Evolutionary conservation across 1,284 basidiomycete species (phyloP).

Genomic region (Puccinia polysora): DNA sequence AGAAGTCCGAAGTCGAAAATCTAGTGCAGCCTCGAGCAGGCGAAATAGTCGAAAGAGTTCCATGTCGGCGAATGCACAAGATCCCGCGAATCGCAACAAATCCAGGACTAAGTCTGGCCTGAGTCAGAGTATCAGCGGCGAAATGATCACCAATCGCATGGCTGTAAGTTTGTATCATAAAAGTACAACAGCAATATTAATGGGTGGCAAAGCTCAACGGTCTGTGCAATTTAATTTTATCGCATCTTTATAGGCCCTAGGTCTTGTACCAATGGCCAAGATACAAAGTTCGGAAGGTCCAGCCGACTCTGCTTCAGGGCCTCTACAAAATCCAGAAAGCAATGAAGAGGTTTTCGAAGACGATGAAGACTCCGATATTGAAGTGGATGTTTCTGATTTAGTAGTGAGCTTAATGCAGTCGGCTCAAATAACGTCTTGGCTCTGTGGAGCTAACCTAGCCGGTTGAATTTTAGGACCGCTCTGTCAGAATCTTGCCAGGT

Average conservation of each 20-base stretch:
- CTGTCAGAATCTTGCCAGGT: conserved; percentile 67
- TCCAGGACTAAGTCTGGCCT: conserved; percentile 45
- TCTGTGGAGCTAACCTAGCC: background rate
- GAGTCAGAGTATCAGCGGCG: conserved; percentile 45
- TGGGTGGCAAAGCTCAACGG: conserved; percentile 41
- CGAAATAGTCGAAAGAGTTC: conserved; percentile 14
- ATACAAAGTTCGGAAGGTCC: conserved; percentile 46
- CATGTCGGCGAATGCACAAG: conserved; percentile 42
- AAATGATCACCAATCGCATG: conserved; percentile 45
- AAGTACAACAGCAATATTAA: background rate
- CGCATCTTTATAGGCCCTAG: conserved; percentile 26
- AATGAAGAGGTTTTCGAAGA: conserved; percentile 57
- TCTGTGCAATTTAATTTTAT: conserved; percentile 55
- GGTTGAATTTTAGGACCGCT: conserved; percentile 45
- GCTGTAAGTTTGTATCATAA: background rate
- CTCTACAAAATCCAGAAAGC: conserved; percentile 53
- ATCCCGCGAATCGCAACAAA: conserved; percentile 15
- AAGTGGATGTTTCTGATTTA: conserved; percentile 47
- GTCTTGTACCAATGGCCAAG: conserved; percentile 52
- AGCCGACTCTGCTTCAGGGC: conserved; percentile 51
- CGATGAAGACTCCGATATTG: conserved; percentile 59
- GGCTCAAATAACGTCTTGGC: background rate
- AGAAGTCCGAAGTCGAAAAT: conserved; percentile 46
- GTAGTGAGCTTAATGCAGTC: conserved; percentile 57
- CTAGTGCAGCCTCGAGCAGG: conserved; percentile 43